Evolutionary conservation across 2,329 filamentous ascomycete species (phyloP), one percentile per base, ranked within the genome.

Genomic region (Ustulina deusta): DNA sequence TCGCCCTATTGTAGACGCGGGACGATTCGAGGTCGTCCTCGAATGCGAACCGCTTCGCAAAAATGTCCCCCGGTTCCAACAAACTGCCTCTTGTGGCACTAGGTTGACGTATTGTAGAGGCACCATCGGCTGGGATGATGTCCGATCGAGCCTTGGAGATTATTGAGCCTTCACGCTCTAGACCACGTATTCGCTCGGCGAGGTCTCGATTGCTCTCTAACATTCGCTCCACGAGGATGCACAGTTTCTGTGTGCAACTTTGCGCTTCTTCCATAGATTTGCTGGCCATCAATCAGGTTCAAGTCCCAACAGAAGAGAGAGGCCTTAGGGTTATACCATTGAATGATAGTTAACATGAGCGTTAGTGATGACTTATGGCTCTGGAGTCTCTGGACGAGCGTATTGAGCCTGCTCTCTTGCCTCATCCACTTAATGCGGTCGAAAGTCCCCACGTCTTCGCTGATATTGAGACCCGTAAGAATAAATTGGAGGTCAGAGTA

Each of bases 341-440:
- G 60, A 15, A 63, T n/a, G 15, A 63, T 63, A 22, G 51, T 63
- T 49, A 63, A 38, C 38, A 63, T 63, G 2, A 63, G 15, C 20
- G 60, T 63, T n/a, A 63, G 11, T 49, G 60, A 63, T 3, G 60
- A 46, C 40, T 63, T 63, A 20, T 63, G 52, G 20, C 36, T 48
- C 29, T 63, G 60, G 2, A 56, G 27, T 29, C 60, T 46, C 49
- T 56, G 29, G 3, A 56, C 38, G 15, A 63, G 38, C 3, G 51
- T 20, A 38, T 56, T 56, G 22, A 63, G 42, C 5, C 10, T 38
- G 1, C 17, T 20, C 29, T 56, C 60, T n/a, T 56, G 25, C 40
- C 60, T 63, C 52, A 49, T 20, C 60, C 51, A 63, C 7, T 34
- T 49, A 6, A 63, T 27, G 1, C 52, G 38, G 20, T 48, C 51